Evolutionary conservation across 2,329 filamentous ascomycete species (phyloP), one percentile per base, ranked within the genome.

Genomic region (Aureobasidium melanogenum): DNA sequence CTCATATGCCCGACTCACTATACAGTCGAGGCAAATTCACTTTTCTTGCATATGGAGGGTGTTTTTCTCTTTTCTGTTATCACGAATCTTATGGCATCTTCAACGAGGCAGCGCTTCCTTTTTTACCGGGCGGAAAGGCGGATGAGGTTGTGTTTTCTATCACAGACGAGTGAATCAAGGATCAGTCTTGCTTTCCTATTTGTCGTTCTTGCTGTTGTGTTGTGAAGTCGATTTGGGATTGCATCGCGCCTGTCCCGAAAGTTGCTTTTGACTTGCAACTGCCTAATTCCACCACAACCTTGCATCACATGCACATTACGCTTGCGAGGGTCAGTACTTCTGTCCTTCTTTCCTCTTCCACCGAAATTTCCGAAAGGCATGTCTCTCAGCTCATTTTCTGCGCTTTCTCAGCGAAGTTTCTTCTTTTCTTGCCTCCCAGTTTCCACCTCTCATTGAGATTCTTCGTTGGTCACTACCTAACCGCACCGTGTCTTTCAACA

Each of bases 11-110:
- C 14, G 50, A 30, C 50, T 22, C 7, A 24, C 8, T 6, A 54
- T 4, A 52, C 22, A 19, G 48, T 52, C 48, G 22, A 26, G 50
- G 36, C 50, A 41, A 19, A 0, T 3, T 26, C 9, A 10, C 44
- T 19, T 26, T 26, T 32, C 12, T 46, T 47, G 54, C 54, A 57
- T 57, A 10, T 28, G 54, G 39, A 47, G 8, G 54, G 54, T 47
- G 39, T 57, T 47, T 38, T 38, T 17, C 14, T 38, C 14, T 38
- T 30, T 38, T 46, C 50, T 52, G 32, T 34, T 26, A 15, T 57
- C 5, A 46, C 41, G 43, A 57, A 43, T 6, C 47, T 57, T 57
- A 57, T 43, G 54, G 54, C 54, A 57, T 57, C 54, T 57, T 57
- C 54, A 57, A 57, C 54, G 54, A 57, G 54, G 41, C 39, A 57